Conservation (phyloP, 352 stramenopile species). For the Vaucheria bursata region DNA sequence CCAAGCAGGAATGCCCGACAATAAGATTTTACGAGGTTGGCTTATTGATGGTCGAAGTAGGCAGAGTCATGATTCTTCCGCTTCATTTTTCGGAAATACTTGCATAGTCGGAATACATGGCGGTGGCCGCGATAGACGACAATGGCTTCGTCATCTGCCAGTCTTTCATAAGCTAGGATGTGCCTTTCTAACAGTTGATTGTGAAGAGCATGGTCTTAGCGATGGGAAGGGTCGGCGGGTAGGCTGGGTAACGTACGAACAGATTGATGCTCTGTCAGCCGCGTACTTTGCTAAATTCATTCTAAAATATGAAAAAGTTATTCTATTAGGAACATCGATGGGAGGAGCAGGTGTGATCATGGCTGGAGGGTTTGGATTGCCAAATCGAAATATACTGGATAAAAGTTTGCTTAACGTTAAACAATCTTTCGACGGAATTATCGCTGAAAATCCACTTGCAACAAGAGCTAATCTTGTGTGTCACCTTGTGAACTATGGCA, state of each 20-base stretch:
- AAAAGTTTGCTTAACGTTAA: too few species aligned
- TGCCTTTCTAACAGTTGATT: not conserved
- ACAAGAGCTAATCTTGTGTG: not conserved
- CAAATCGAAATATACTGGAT: too few species aligned
- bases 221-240: not conserved
- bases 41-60: not conserved
- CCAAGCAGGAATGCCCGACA: not conserved
- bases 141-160: slow-evolving; percentile 1
- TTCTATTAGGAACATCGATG: slow-evolving; percentile 4
- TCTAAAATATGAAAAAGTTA: not conserved
- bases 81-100: not conserved
- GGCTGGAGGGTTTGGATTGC: not conserved
- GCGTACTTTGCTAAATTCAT: not conserved
- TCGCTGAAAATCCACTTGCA: not conserved
- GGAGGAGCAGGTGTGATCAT: slow-evolving; percentile 4
- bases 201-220: slow-evolving; percentile 3
- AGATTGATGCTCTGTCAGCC: not conserved
- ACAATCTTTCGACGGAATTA: slow-evolving; percentile 1
- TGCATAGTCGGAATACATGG: slow-evolving; percentile 2
- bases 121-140: not conserved
- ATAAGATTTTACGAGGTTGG: not conserved
- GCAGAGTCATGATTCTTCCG: not conserved
- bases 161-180: slow-evolving; percentile 2
- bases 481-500: not conserved
- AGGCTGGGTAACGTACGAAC: not conserved